Evolutionary conservation across 202 grass and related monocot species (phyloP), one percentile per base, ranked within the genome.

Genomic region (Bolboschoenoplectus hybrid): DNA sequence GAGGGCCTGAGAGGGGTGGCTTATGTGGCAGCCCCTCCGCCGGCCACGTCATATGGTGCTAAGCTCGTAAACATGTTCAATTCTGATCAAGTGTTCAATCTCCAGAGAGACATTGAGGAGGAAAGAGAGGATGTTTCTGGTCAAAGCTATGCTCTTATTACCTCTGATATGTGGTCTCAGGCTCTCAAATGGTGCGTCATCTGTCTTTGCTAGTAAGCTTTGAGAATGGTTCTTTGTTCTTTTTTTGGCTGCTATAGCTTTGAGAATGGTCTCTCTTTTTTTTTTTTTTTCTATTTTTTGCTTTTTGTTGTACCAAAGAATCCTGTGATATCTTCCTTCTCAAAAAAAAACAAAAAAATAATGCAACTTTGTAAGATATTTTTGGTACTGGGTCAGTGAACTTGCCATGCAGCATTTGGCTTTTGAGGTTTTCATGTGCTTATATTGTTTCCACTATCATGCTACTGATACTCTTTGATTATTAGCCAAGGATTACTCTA

Each of bases 51-150:
- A 16, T 90, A 88, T 41, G 46, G 84, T 1, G 51, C 87, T 89
- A 88, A 87, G 87, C 60, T 94, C 55, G n/a, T 94, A 57, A 94
- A 87, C 79, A 81, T 94, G 9, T 86, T 94, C 86, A 63, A 84
- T 16, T 94, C 86, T 63, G 94, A 92, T 89, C 89, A 94, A 83
- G 74, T 86, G 8, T 97, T 91, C 84, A 91, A 76, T 34, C 92
- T 97, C 63, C 92, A 88, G 80, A 84, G 87, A 43, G 90, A 88
- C 8, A 77, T 85, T 82, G 46, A 80, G 58, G n/a, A 72, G n/a
- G 89, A 74, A 56, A 12, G 85, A 20, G 16, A 17, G 13, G 19
- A 26, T 17, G 41, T 64, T 64, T 81, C 36, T 16, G 83, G 81
- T 19, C 82, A 84, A 82, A 91, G 82, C 89, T 89, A 97, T 80